Evolutionary conservation across 2,329 filamentous ascomycete genomes (phyloP), one percentile per base, ranked within the genome.

Genomic region (Claviceps maximensis): DNA sequence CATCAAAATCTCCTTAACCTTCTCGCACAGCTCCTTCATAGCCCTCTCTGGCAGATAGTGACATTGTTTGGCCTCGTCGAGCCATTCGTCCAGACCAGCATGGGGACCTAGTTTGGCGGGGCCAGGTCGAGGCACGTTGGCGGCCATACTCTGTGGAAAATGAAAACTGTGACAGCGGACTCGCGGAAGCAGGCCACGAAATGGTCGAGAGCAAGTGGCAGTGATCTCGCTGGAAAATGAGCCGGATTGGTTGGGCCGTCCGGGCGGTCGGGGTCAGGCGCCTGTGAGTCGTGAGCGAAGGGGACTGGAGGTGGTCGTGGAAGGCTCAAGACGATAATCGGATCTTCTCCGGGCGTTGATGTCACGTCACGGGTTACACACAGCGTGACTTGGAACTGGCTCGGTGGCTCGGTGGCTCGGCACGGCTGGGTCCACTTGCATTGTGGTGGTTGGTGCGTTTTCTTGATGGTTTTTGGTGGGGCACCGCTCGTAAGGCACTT

Each of bases 11-110:
- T 97, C 93, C 75, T 98, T 98, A 56, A 97, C 93, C 67, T 95
- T 95, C 74, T 98, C 93, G 69, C 93, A 98, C 49, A 98, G 79
- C 69, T 95, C 87, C 77, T 98, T 98, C 93, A 98, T 98, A 64
- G 94, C 89, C 57, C 84, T 74, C 72, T 98, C 93, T 49, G 93
- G 93, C 51, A 98, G 79, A 69, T 97, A 96, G 69, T 95, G 93
- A 74, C 93, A 97, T 70, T 93, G 87, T 71, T 95, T 96, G 46
- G 93, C 93, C 69, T 94, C 87, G 66, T 93, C 87, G 33, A 98
- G 79, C 93, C 93, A 98, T 73, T 97, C 90, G 68, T 96, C 89
- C 36, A 94, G 83, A 15, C 89, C 89, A 41, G 90, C 87, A 67
- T 88, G 87, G 54, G 86, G 82, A 58, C 82, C 83, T 59, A 97